Evolutionary conservation across 176 grass and related monocot genomes (phyloP).

Genomic region (Juncus effusus): DNA sequence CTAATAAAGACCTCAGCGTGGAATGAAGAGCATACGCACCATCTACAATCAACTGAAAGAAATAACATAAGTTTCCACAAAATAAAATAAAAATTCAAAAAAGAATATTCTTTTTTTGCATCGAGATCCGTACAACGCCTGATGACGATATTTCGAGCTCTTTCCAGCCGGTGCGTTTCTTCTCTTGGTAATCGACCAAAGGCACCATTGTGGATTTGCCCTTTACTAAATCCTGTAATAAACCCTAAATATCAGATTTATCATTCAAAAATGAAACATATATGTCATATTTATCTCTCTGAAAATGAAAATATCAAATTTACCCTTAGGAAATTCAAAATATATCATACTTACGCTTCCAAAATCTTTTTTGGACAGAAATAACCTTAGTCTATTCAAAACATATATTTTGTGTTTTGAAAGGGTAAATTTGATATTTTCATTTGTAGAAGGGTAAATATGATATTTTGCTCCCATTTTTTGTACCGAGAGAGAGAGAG

Average conservation of each 20-base stretch:
- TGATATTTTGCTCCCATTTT: neutral
- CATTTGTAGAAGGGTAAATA: neutral
- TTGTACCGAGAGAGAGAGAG: slow-evolving; percentile 3
- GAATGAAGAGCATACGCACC: slow-evolving; percentile 98
- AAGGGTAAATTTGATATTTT: too few species aligned
- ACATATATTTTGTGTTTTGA: too few species aligned
- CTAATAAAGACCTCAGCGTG: slow-evolving; percentile 79
- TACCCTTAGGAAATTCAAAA: too few species aligned
- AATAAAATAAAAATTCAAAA: neutral
- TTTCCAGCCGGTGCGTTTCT: slow-evolving; percentile 62
- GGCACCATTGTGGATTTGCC: slow-evolving; percentile 80
- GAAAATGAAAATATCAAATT: too few species aligned
- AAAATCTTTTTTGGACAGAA: too few species aligned
- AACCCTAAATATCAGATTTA: too few species aligned
- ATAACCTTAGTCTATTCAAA: too few species aligned
- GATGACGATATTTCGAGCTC: slow-evolving; percentile 73
- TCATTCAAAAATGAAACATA: too few species aligned
- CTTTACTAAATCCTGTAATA: slow-evolving; percentile 72
- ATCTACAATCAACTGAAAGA: slow-evolving; percentile 85
- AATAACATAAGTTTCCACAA: neutral
- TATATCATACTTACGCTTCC: too few species aligned
- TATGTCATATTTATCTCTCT: too few species aligned
- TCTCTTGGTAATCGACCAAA: slow-evolving; percentile 89
- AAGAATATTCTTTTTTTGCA: neutral
- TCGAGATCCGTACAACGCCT: slow-evolving; percentile 58